These are phyloP conservation scores for Pinguiococcus pyrenoidosus DNA, from an alignment of 108 stramenopile species.

Conservation along the genomic window DNA sequence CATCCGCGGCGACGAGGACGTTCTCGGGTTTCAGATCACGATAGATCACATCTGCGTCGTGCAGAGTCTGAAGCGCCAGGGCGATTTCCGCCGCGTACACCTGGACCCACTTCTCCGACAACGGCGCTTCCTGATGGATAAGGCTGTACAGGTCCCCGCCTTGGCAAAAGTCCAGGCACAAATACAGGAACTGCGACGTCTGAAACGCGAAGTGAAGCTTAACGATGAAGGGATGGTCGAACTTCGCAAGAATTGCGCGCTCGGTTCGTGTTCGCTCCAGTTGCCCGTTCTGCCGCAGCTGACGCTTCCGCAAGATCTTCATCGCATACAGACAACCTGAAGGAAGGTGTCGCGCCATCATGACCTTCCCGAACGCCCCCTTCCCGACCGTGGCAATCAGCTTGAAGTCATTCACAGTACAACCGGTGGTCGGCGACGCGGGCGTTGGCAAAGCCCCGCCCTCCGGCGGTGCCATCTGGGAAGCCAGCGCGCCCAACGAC, in stretches of 20 bases:
- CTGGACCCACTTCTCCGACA: conserved; percentile 9
- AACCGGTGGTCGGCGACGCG: too few relatives aligned
- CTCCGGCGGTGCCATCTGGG: too few relatives aligned
- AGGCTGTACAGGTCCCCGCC: conserved; percentile 30
- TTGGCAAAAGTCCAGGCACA: conserved; percentile 24
- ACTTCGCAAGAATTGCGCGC: background rate
- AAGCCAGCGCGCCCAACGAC: too few relatives aligned
- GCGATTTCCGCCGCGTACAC: conserved; percentile 11
- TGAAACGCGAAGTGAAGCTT: conserved; percentile 19
- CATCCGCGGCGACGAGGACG: conserved; percentile 13
- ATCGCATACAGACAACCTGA: too few relatives aligned
- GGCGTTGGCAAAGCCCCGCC: too few relatives aligned
- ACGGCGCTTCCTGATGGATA: background rate
- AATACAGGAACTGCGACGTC: conserved; percentile 19
- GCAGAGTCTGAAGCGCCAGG: conserved; percentile 6
- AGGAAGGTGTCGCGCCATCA: too few relatives aligned
- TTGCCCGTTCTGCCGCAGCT: too few relatives aligned
- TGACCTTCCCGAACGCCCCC: too few relatives aligned
- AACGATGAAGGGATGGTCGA: conserved; percentile 27
- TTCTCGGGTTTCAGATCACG: conserved; percentile 36
- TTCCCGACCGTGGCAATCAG: too few relatives aligned
- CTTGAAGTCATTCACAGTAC: too few relatives aligned
- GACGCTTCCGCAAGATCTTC: too few relatives aligned
- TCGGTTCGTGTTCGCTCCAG: too few relatives aligned
- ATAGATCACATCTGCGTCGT: conserved; percentile 14